Base-by-base conservation (phyloP, 805 yeast species). In the Lachancea nothofagi region DNA sequence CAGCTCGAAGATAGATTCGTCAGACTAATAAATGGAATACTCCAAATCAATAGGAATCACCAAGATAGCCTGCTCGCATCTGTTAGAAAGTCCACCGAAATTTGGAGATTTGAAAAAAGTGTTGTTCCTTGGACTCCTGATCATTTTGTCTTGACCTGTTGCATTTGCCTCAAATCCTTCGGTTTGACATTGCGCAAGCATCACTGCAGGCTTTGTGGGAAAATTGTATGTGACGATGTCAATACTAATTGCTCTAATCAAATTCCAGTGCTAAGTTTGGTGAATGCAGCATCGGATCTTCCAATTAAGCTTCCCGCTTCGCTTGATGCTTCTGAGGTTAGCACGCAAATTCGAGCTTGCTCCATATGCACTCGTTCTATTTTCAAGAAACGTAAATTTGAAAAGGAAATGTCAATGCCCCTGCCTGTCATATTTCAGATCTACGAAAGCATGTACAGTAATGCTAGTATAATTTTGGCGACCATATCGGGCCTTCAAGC, bases 151-250 rank as follows among this genome's bases (percentile, higher is more conserved):
- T 50, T 64, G 0, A 62, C 67, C 40, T 90, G 98, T 56, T 67
- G 72, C 6, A 64, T 83, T 6, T 90, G 98, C 52, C 58, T 65
- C 10, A 65, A 69, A 9, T 51, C 54, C 22, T 93, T 87, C 57
- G 67, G 72, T 8, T 62, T 83, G 31, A 55, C 77, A 0, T 49
- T 74, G 18, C 65, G 97, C 36, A 85, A 82, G 48, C 97, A 93
- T 57, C 98, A 90, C 58, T 93, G 98, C 59, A 66, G 97, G 26
- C 59, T 88, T 19, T 90, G 98, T 65, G 97, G 97, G 0, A 54
- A 61, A 20, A 75, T 83, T 1, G 85, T 87, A 0, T 90, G 97
- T 63, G 94, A 82, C 19, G 80, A 79, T 48, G 50, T 59, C 37
- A 63, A 44, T 35, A 72, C 67, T 7, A 79, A 66, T 10, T 90